Percentiles rank a stretch among this genome's conserved stretches.
Evolutionary conservation across 768 basidiomycete genomes (phyloP).

Genomic region (Russula dissimulans): DNA sequence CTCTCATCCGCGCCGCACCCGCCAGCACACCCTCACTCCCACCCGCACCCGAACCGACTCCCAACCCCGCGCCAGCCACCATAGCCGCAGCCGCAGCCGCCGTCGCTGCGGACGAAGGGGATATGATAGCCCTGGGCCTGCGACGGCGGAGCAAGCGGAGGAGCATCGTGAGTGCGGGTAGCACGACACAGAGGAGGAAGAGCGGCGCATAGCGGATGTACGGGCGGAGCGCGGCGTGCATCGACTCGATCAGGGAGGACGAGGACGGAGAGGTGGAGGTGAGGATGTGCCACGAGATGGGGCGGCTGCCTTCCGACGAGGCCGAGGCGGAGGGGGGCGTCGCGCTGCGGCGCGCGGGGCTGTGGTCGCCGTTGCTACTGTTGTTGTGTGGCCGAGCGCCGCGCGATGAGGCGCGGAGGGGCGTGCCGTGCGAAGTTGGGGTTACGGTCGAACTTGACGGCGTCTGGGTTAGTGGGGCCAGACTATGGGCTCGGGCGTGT

Average conservation of each 20-base stretch:
- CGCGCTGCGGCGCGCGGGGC: neutral
- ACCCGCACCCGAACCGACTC: neutral
- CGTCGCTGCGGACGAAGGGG: neutral
- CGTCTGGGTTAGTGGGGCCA: slow-evolving; percentile 4
- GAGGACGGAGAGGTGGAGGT: neutral
- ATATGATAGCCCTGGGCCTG: neutral
- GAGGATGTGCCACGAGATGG: neutral
- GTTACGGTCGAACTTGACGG: neutral
- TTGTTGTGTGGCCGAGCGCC: neutral
- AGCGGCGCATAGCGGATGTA: slow-evolving; percentile 9
- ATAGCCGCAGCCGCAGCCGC: neutral
- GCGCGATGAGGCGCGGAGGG: slow-evolving; percentile 2
- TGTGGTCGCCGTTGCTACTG: neutral
- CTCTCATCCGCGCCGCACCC: neutral
- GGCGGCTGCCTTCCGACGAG: neutral
- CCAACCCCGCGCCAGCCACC: neutral
- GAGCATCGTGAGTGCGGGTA: slow-evolving; percentile 13
- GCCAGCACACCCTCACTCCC: neutral
- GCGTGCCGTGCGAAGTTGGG: neutral
- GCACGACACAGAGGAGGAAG: slow-evolving; percentile 13
- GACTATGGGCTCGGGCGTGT: neutral
- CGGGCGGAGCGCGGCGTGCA: slow-evolving; percentile 6
- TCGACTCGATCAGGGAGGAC: neutral
- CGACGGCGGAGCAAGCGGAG: slow-evolving; percentile 8
- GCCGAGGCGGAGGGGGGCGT: neutral